Evolutionary conservation across 129 eudicot genomes (phyloP).

Genomic region (Chrysanthemum seticuspe): DNA sequence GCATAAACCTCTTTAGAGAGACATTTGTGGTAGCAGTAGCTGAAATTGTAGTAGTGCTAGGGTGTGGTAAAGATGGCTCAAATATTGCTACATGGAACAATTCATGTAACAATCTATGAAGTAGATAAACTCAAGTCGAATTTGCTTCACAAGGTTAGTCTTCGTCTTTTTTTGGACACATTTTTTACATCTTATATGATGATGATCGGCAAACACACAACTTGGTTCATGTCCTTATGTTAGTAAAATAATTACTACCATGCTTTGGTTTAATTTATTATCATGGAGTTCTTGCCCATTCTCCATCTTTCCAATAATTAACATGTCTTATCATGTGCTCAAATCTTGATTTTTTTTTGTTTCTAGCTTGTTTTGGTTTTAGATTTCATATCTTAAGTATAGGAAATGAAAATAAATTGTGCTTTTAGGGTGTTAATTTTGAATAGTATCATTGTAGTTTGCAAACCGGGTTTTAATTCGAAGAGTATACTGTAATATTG

Average conservation of each 20-base stretch:
- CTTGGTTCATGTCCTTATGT: background rate
- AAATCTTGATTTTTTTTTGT: background rate
- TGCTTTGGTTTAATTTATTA: background rate
- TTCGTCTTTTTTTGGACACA: background rate
- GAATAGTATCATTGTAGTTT: background rate
- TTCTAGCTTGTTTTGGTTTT: background rate
- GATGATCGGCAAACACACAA: no score
- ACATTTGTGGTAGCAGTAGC: no score
- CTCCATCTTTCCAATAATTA: background rate
- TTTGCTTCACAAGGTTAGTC: constrained; percentile 57
- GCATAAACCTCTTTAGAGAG: background rate
- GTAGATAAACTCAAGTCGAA: constrained; percentile 59
- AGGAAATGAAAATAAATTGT: background rate
- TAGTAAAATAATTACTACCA: background rate
- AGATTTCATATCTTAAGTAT: background rate
- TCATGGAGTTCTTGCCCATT: background rate
- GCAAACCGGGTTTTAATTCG: background rate
- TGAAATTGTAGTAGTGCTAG: no score
- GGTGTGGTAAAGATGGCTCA: constrained; percentile 52
- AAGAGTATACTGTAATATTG: constrained; percentile 6
- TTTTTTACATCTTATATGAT: no score
- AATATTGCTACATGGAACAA: constrained; percentile 74
- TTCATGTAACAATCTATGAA: constrained; percentile 76
- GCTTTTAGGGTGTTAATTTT: no score
- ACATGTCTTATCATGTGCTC: background rate